phyloP scores from a whole-genome alignment of 2,329 filamentous ascomycete species.

The Parafenestella ontariensis region DNA sequence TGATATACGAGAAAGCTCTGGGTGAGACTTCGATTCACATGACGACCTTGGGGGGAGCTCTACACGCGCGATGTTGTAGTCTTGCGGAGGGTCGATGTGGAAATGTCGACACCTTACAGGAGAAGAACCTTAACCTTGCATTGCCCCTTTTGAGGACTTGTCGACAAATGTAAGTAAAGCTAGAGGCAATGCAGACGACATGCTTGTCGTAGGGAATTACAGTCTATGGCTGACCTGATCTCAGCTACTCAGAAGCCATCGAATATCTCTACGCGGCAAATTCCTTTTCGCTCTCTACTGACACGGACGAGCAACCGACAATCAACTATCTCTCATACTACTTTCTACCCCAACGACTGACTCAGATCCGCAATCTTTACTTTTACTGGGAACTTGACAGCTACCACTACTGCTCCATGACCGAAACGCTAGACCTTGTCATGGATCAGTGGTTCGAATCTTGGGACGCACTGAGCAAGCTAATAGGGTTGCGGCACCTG shows the following conservation, averaged over 20 bases:
- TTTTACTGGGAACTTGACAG: constrained; percentile 25
- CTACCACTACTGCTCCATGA: constrained; percentile 8
- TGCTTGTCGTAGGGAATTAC: background rate
- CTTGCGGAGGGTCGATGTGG: background rate
- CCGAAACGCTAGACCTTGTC: background rate
- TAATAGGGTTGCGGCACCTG: constrained; percentile 26
- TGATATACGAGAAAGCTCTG: constrained; percentile 24
- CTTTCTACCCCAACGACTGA: constrained; percentile 26
- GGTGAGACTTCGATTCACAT: constrained; percentile 20
- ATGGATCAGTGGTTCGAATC: constrained; percentile 18
- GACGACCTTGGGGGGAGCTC: constrained; percentile 9
- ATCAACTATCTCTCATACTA: constrained; percentile 24
- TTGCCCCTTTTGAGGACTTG: constrained; percentile 25
- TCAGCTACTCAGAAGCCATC: constrained; percentile 34
- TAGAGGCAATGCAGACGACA: background rate
- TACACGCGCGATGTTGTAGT: constrained; percentile 11
- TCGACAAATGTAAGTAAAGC: constrained; percentile 25
- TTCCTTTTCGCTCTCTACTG: constrained; percentile 22
- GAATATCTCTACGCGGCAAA: constrained; percentile 30
- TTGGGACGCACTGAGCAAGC: constrained; percentile 20
- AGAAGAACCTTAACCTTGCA: constrained; percentile 6
- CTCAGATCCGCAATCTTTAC: constrained; percentile 20
- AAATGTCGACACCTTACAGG: background rate
- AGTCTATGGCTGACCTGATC: background rate
- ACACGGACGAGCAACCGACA: constrained; percentile 17